Percentiles rank a stretch among this genome's conserved stretches.
Evolutionary conservation across 164 flowering plant genomes (phyloP).

Genomic region (Stephania japonica): DNA sequence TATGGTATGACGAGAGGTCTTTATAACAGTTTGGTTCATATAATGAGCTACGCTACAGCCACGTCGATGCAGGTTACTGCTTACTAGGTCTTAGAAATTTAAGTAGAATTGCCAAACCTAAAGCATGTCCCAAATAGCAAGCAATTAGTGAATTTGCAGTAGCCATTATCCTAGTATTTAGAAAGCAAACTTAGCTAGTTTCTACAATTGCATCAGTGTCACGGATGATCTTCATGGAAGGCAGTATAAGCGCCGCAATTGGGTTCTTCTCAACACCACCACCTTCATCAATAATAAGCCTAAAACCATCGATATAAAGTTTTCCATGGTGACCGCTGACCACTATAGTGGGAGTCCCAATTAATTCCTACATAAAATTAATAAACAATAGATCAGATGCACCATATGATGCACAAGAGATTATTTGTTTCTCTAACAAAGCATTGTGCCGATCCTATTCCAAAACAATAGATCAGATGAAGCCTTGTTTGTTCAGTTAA

Average conservation of each 20-base stretch:
- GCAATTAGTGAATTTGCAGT: neutral
- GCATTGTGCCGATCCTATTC: neutral
- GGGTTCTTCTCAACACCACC: slow-evolving; percentile 66
- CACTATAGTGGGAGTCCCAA: slow-evolving; percentile 46
- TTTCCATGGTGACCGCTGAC: slow-evolving; percentile 97
- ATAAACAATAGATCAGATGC: neutral
- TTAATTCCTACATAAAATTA: slow-evolving; percentile 44
- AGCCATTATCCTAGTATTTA: neutral
- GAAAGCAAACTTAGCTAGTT: slow-evolving; percentile 12
- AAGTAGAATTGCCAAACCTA: too few relatives aligned
- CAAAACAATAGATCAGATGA: neutral
- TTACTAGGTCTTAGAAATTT: neutral
- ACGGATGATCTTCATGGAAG: slow-evolving; percentile 61
- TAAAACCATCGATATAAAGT: slow-evolving; percentile 71
- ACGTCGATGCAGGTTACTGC: too few relatives aligned
- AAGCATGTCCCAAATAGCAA: too few relatives aligned
- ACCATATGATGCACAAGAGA: neutral
- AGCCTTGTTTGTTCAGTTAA: neutral
- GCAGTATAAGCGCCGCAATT: slow-evolving; percentile 77
- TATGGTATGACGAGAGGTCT: too few relatives aligned
- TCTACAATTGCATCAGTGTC: slow-evolving; percentile 43
- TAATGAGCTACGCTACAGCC: too few relatives aligned
- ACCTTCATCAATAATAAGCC: slow-evolving; percentile 80
- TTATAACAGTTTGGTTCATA: too few relatives aligned
- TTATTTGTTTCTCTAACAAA: neutral